Percentiles rank a stretch among this genome's conserved stretches.
These are phyloP conservation scores for Cajanus cajan DNA, from an alignment of 306 rosid genomes.

Conservation along the genomic window DNA sequence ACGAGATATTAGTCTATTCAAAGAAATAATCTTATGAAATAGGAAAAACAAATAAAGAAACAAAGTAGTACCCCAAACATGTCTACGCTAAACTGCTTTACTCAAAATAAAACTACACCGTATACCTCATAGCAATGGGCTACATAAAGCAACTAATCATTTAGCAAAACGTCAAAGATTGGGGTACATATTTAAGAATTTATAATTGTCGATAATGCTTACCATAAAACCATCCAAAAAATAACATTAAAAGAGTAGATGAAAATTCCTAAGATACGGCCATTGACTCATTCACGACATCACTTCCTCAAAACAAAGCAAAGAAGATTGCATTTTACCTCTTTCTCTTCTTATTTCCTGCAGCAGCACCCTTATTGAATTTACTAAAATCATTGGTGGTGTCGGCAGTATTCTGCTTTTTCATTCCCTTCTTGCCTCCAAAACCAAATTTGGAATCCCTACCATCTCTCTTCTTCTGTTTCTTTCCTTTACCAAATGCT, in stretches of 20 bases:
- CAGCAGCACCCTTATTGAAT: slow-evolving; percentile 40
- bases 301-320: not conserved
- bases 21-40: not conserved
- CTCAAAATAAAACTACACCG: not conserved
- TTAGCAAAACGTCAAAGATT: slow-evolving; percentile 4
- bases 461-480: slow-evolving; percentile 53
- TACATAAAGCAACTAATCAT: slow-evolving; percentile 5
- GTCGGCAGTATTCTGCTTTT: slow-evolving; percentile 71
- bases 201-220: slow-evolving; percentile 3
- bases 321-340: slow-evolving; percentile 30
- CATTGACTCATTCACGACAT: not conserved
- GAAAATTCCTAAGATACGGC: not conserved
- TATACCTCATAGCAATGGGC: not conserved
- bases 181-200: not conserved
- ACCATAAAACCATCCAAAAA: not conserved
- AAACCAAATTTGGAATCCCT: slow-evolving; percentile 74
- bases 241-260: not conserved
- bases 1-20: not conserved
- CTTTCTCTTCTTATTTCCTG: slow-evolving; percentile 61
- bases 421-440: slow-evolving; percentile 73
- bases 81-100: not conserved
- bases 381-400: slow-evolving; percentile 53
- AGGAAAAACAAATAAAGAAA: not conserved
- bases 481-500: slow-evolving; percentile 44
- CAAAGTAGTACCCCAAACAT: not conserved